Evolutionary conservation across 352 stramenopile species (phyloP).

Genomic region (Nothophytophthora sp.): DNA sequence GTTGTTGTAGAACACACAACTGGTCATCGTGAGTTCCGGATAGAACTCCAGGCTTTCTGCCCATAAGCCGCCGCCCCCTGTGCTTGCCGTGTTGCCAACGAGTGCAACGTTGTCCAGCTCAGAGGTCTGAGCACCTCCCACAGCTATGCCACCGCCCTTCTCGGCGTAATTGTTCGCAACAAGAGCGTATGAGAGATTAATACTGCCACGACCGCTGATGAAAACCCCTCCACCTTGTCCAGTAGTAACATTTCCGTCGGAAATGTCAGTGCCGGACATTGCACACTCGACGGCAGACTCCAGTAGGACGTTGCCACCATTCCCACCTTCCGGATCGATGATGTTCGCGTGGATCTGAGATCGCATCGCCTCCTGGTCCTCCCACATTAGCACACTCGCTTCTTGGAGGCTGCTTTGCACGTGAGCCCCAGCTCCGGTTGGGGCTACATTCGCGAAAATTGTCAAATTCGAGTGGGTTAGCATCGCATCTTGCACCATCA

Average conservation of each 20-base stretch:
- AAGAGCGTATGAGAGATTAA: slow-evolving; percentile 15
- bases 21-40: not conserved
- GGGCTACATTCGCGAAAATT: slow-evolving; percentile 24
- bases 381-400: slow-evolving; percentile 3
- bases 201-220: slow-evolving; percentile 22
- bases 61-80: slow-evolving; percentile 28
- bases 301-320: slow-evolving; percentile 33
- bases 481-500: slow-evolving; percentile 25
- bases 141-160: slow-evolving; percentile 32
- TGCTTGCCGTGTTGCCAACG: slow-evolving; percentile 23
- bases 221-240: slow-evolving; percentile 36
- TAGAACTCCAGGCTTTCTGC: slow-evolving; percentile 2
- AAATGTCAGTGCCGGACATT: slow-evolving; percentile 25
- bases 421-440: slow-evolving; percentile 28
- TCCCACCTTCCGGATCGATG: slow-evolving; percentile 4
- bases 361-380: not conserved
- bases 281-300: slow-evolving; percentile 19
- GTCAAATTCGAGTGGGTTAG: slow-evolving; percentile 37
- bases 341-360: slow-evolving; percentile 30
- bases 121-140: slow-evolving; percentile 14
- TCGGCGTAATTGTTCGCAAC: slow-evolving; percentile 31
- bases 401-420: slow-evolving; percentile 6
- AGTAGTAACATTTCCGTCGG: slow-evolving; percentile 8
- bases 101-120: slow-evolving; percentile 18
- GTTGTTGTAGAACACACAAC: slow-evolving; percentile 53